Evolutionary conservation across 805 yeast genomes (phyloP).

Genomic region (Jamesozyma rosinii): DNA sequence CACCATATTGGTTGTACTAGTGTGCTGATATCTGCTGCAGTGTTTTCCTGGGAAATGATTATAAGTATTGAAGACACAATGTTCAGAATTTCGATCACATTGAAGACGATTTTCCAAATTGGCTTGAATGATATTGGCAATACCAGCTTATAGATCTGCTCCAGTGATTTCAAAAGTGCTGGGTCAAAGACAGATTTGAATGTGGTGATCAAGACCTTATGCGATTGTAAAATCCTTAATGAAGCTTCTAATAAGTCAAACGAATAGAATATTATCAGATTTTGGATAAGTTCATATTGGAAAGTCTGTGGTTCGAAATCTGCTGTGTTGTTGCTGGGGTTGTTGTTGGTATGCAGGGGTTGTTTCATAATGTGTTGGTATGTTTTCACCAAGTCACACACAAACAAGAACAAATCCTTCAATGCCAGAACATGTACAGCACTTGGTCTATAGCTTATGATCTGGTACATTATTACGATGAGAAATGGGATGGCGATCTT

Average conservation of each 20-base stretch:
- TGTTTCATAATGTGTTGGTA: conserved; percentile 21
- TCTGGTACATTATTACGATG: conserved; percentile 45
- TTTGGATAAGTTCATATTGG: conserved; percentile 42
- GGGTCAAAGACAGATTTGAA: conserved; percentile 15
- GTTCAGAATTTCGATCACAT: conserved; percentile 44
- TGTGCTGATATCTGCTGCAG: background rate
- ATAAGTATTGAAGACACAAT: conserved; percentile 31
- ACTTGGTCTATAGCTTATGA: conserved; percentile 50
- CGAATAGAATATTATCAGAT: conserved; percentile 40
- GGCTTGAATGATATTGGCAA: conserved; percentile 41
- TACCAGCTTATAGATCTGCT: conserved; percentile 30
- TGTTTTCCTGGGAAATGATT: background rate
- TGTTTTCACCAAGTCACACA: conserved; percentile 21
- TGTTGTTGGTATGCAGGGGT: conserved; percentile 11
- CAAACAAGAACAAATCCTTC: conserved; percentile 25
- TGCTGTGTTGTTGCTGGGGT: conserved; percentile 13
- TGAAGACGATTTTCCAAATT: conserved; percentile 43
- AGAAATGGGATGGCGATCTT: conserved; percentile 46
- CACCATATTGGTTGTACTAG: conserved; percentile 18
- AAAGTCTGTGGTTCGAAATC: conserved; percentile 29
- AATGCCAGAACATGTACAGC: conserved; percentile 41
- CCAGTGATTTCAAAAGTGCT: conserved; percentile 21
- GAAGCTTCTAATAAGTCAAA: conserved; percentile 50
- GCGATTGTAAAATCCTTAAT: conserved; percentile 20
- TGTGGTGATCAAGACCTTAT: conserved; percentile 2